A percentile compares a stretch with the other conserved stretches of the same genome.
Conservation (phyloP, 345 rosid genomes). For the Eucalyptus polybractea region DNA sequence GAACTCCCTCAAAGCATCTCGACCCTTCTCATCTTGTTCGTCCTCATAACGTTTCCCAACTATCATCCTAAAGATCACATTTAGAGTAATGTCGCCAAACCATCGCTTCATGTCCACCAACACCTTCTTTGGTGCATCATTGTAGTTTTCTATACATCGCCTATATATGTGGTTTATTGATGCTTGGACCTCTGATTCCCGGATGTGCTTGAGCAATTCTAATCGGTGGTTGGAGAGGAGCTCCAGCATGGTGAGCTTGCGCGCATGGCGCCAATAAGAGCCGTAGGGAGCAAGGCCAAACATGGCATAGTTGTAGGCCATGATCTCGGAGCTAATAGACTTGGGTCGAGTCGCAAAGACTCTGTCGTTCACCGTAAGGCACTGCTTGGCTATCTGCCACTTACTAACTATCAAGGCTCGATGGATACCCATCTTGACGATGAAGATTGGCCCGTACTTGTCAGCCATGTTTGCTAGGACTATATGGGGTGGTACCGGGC, state of each 20-base stretch:
- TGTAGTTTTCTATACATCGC: neutral
- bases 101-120: slow-evolving; percentile 10
- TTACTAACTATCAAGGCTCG: slow-evolving; percentile 9
- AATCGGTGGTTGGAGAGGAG: slow-evolving; percentile 21
- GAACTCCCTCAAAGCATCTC: neutral
- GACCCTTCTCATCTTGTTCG: neutral
- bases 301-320: slow-evolving; percentile 10
- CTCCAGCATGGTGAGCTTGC: slow-evolving; percentile 12
- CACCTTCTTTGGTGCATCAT: neutral
- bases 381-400: slow-evolving; percentile 8
- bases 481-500: slow-evolving; percentile 2
- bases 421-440: neutral
- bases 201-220: slow-evolving; percentile 4
- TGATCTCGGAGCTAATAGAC: neutral
- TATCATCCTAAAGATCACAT: slow-evolving; percentile 5
- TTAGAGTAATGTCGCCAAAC: slow-evolving; percentile 11
- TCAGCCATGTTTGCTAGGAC: neutral
- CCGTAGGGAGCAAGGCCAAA: slow-evolving; percentile 10
- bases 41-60: slow-evolving; percentile 8
- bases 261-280: slow-evolving; percentile 19
- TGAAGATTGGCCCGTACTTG: neutral
- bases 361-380: slow-evolving; percentile 17
- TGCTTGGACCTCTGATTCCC: slow-evolving; percentile 7
- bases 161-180: neutral
- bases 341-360: slow-evolving; percentile 7